Evolutionary conservation across 2,329 filamentous ascomycete species (phyloP).

Genomic region (Nothomitra cinnamomea): DNA sequence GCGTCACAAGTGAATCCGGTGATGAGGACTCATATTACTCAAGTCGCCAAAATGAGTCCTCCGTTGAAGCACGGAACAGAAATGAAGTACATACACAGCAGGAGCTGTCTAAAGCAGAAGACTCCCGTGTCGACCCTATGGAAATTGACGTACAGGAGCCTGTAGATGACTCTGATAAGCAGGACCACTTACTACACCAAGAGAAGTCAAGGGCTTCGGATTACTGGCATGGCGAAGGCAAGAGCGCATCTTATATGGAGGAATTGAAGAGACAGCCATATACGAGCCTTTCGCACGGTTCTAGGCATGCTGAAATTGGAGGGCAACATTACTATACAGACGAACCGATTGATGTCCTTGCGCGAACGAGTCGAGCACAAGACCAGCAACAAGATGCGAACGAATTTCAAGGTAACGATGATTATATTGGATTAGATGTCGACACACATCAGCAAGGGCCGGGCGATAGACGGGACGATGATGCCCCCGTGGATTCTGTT

Average conservation of each 20-base stretch:
- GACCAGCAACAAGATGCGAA: not conserved
- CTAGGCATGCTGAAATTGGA: not conserved
- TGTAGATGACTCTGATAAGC: constrained; percentile 19
- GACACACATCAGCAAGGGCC: not conserved
- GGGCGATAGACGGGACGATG: no score
- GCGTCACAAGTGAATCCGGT: constrained; percentile 58
- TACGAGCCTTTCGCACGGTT: not conserved
- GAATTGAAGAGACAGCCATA: not conserved
- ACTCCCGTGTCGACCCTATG: constrained; percentile 13
- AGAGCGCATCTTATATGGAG: not conserved
- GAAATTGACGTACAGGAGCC: constrained; percentile 17
- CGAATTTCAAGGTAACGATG: constrained; percentile 6
- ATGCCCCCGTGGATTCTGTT: not conserved
- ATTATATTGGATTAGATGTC: constrained; percentile 2
- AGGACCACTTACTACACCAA: constrained; percentile 9
- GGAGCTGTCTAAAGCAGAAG: constrained; percentile 9
- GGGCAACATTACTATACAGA: not conserved
- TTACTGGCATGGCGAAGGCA: not conserved
- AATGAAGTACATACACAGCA: constrained; percentile 14
- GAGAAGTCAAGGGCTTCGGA: not conserved
- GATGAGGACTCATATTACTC: constrained; percentile 95
- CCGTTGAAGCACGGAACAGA: constrained; percentile 28
- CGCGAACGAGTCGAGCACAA: not conserved
- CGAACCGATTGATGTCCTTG: not conserved
- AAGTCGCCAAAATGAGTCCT: constrained; percentile 64